phyloP scores from a whole-genome alignment of 257 asterid species.

The Ophiorrhiza pumila region DNA sequence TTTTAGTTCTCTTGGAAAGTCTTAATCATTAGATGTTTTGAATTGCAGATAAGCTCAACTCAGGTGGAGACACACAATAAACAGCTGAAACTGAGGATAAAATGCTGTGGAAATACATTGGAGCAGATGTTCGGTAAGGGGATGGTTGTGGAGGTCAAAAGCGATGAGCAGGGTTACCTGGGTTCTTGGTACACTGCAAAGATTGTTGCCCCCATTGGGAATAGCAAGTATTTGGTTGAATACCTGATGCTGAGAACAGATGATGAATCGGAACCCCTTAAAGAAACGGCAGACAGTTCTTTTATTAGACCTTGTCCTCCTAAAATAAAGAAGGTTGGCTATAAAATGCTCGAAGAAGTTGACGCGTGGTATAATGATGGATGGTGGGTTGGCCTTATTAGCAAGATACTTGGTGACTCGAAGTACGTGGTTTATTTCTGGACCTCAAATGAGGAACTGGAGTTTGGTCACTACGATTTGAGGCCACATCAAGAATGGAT shows the following conservation, averaged over 20 bases:
- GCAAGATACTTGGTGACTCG: conserved; percentile 39
- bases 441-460: conserved; percentile 52
- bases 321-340: conserved; percentile 27
- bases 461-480: conserved; percentile 41
- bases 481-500: conserved; percentile 75
- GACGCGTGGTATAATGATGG: conserved; percentile 74
- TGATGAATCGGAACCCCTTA: conserved; percentile 38
- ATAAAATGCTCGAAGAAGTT: conserved; percentile 50
- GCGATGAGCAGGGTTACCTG: conserved; percentile 60
- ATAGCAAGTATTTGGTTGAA: conserved; percentile 43
- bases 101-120: conserved; percentile 20
- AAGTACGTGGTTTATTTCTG: conserved; percentile 57
- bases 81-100: conserved; percentile 31
- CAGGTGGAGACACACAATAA: conserved; percentile 24
- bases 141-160: conserved; percentile 61
- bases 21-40: conserved; percentile 11
- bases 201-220: conserved; percentile 28
- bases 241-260: conserved; percentile 53
- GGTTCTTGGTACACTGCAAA: conserved; percentile 64
- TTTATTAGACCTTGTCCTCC: conserved; percentile 62
- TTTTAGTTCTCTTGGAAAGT: neutral
- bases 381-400: conserved; percentile 72
- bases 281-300: conserved; percentile 36
- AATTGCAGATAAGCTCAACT: conserved; percentile 30
- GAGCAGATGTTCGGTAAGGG: conserved; percentile 37